Evolutionary conservation across 192 early-diverging fungal genomes (phyloP).

Genomic region (Jimgerdemannia lactiflua): DNA sequence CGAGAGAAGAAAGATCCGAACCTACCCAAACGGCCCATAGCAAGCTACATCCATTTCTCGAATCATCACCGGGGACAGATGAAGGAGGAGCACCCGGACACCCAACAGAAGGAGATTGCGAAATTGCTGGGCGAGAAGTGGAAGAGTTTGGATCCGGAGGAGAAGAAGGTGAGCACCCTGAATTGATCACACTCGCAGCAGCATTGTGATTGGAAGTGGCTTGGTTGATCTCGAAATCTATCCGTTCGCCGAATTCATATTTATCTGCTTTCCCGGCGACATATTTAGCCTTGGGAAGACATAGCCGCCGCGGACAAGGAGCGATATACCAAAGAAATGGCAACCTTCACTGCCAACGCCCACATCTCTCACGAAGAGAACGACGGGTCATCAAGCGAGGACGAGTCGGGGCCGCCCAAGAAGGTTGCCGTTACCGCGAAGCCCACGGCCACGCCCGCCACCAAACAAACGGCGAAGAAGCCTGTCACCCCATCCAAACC

Average conservation of each 20-base stretch:
- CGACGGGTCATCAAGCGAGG: background rate
- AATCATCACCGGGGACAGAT: slow-evolving; percentile 72
- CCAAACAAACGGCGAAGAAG: background rate
- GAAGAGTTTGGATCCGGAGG: background rate
- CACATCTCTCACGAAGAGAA: background rate
- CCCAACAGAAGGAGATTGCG: slow-evolving; percentile 17
- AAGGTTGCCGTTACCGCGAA: slow-evolving; percentile 2
- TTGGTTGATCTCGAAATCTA: too few relatives aligned
- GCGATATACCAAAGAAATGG: slow-evolving; percentile 1
- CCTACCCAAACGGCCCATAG: slow-evolving; percentile 84
- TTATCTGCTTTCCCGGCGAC: too few relatives aligned
- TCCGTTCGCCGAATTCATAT: too few relatives aligned
- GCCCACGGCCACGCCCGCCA: background rate
- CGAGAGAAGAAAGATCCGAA: slow-evolving; percentile 78
- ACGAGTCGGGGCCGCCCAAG: background rate
- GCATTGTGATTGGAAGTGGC: background rate
- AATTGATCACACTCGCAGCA: background rate
- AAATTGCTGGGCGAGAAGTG: slow-evolving; percentile 8
- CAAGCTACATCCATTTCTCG: slow-evolving; percentile 85
- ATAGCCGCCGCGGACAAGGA: slow-evolving; percentile 10
- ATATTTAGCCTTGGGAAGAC: background rate
- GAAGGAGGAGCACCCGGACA: slow-evolving; percentile 73
- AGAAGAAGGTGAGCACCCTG: background rate
- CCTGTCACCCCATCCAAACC: background rate
- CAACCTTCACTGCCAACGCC: background rate